Conservation (phyloP, 345 rosid genomes). For the Trapa incisa region DNA sequence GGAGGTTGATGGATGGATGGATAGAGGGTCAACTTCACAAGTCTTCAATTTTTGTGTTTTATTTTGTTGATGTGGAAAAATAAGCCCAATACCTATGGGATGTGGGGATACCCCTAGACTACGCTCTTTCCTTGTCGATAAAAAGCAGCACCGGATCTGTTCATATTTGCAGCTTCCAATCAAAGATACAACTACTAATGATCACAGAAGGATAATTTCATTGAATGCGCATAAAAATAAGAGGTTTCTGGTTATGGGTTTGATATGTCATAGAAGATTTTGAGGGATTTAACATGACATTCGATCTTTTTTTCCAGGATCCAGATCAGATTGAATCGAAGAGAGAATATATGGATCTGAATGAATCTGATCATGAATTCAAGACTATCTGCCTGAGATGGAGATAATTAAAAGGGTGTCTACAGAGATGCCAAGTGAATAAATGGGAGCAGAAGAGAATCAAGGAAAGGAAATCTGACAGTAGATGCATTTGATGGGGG, state of each 20-base stretch:
- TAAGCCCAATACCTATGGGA: not conserved
- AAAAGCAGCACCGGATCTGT: too few species aligned
- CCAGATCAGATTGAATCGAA: not conserved
- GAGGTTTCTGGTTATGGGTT: not conserved
- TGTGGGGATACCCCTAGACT: not conserved
- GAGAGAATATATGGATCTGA: not conserved
- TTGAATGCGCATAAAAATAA: not conserved
- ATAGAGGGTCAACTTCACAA: not conserved
- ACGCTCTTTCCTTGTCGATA: not conserved
- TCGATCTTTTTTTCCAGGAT: not conserved
- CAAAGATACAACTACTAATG: too few species aligned
- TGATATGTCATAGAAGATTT: not conserved
- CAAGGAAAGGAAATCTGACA: not conserved
- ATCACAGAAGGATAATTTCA: not conserved
- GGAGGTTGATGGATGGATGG: not conserved
- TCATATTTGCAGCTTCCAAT: too few species aligned
- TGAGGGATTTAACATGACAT: not conserved
- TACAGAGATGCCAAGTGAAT: not conserved
- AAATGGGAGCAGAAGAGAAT: not conserved
- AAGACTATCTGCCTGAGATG: not conserved
- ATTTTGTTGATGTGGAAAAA: not conserved
- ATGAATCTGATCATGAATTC: not conserved
- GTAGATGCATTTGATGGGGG: conserved; percentile 2
- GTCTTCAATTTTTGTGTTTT: not conserved
- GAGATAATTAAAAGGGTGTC: not conserved